Percentiles rank a stretch among this genome's conserved stretches.
These are phyloP conservation scores for Saccharomycopsis babjevae DNA, from an alignment of 805 yeast genomes.

Conservation along the genomic window DNA sequence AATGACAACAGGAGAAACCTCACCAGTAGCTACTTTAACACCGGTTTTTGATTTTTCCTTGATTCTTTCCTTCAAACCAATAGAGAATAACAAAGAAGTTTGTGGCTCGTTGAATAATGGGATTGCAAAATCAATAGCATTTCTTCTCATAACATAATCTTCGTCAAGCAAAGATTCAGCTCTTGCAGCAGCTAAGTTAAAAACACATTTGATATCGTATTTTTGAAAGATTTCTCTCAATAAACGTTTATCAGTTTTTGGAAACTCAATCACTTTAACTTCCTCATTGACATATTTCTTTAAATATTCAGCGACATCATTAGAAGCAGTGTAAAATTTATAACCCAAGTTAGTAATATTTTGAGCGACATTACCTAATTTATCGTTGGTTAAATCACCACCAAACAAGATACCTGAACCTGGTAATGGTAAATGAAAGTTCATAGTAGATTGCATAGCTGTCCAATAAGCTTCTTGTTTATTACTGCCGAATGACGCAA, in stretches of 20 bases:
- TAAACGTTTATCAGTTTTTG: conserved; percentile 85
- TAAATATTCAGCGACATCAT: conserved; percentile 63
- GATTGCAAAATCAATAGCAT: conserved; percentile 95
- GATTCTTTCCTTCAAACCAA: conserved; percentile 66
- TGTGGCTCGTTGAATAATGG: conserved; percentile 96
- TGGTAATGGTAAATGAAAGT: conserved; percentile 88
- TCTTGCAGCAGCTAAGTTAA: conserved; percentile 84
- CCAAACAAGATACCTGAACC: conserved; percentile 88
- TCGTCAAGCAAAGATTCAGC: conserved; percentile 79
- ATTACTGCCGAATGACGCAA: conserved; percentile 90
- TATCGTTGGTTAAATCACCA: conserved; percentile 72
- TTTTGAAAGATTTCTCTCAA: conserved; percentile 88
- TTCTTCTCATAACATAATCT: conserved; percentile 97
- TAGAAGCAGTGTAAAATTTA: conserved; percentile 69
- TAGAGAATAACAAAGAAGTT: conserved; percentile 79
- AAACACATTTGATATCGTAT: conserved; percentile 74
- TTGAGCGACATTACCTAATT: conserved; percentile 64
- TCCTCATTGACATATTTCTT: conserved; percentile 33
- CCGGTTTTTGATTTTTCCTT: conserved; percentile 42
- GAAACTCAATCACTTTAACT: conserved; percentile 65
- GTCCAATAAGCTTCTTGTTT: conserved; percentile 94
- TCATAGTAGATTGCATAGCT: conserved; percentile 92
- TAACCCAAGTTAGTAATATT: conserved; percentile 67
- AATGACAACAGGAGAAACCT: conserved; percentile 35
- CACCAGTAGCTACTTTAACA: conserved; percentile 25